Base-by-base conservation (phyloP, 164 flowering plant genomes). In the Stephania cephalantha region DNA sequence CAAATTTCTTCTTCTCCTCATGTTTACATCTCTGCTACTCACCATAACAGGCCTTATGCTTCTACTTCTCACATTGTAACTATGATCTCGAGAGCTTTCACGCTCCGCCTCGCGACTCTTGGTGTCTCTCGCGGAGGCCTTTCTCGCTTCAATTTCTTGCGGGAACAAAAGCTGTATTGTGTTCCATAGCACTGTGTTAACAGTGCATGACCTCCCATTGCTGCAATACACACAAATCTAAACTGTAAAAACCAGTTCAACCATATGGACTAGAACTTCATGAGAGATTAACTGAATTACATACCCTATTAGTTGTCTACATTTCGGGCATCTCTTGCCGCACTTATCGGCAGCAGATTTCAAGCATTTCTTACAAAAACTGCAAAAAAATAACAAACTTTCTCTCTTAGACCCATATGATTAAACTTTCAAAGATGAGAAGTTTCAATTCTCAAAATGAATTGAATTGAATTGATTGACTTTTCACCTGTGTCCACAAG, bases 401-500 rank as follows among this genome's bases (percentile, higher is more conserved):
- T 35, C 66, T 20, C 22, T 44, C 22, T 70, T 68, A 76, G 71
- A 72, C 67, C 66, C 46, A 66, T 58, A 48, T 46, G 13, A 30
- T 13, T 20, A 6, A 15, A 35, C 8, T 20, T 31, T 25, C 25
- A 25, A 25, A 25, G 25, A 25, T 25, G 25, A 25, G 25, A 25
- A 25, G 25, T 25, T 35, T 35, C 42, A 35, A 35, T 35, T 35
- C 42, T 35, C 42, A 35, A 35, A 12, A 1, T 42, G 12, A 22
- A 1, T 15, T 50, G 55, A 50, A 50, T 50, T 50, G 55, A 30
- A 45, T 4, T 71, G 64, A 30, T 10, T 68, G 5, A 35, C 3
- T 35, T 35, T 35, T 74, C 84, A 91, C 97, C 99, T 95, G 85
- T 95, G 99, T 15, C 99, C 99, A 85, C 99, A 95, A 81, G 92